A percentile compares a stretch with the other conserved stretches of the same genome.
Evolutionary conservation across 768 basidiomycete genomes (phyloP).

Genomic region (Kwoniella dendrophila): DNA sequence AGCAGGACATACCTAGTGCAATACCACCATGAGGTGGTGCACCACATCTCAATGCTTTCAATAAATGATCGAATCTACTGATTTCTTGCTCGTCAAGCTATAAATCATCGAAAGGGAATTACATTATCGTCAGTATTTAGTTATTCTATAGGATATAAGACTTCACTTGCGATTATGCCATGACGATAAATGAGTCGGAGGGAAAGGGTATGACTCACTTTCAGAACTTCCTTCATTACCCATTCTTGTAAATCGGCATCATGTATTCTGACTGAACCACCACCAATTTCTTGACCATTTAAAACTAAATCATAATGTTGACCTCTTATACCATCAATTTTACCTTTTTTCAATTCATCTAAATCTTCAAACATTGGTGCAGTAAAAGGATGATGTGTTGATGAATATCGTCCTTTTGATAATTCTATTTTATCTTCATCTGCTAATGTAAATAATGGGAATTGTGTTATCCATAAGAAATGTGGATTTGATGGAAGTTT

Average conservation of each 20-base stretch:
- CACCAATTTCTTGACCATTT: constrained; percentile 91
- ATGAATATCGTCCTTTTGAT: constrained; percentile 85
- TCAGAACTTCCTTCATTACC: constrained; percentile 73
- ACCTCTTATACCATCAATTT: constrained; percentile 70
- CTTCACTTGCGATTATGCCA: neutral
- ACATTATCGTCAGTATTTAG: neutral
- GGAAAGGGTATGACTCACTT: constrained; percentile 61
- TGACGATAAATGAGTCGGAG: neutral
- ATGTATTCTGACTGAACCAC: constrained; percentile 89
- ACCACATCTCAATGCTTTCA: constrained; percentile 83
- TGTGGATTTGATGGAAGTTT: constrained; percentile 66
- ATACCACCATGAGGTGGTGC: constrained; percentile 96
- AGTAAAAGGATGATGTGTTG: constrained; percentile 94
- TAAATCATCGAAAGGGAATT: neutral
- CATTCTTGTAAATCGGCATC: constrained; percentile 83
- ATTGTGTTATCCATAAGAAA: constrained; percentile 95
- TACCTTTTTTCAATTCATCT: constrained; percentile 70
- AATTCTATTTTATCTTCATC: constrained; percentile 86
- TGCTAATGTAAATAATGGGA: constrained; percentile 83
- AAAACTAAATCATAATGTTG: constrained; percentile 96
- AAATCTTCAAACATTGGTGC: constrained; percentile 93
- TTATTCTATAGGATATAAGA: neutral
- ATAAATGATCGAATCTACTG: constrained; percentile 75
- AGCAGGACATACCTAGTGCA: constrained; percentile 69
- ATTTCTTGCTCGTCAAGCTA: constrained; percentile 76